Evolutionary conservation across 1,139 yeast species (phyloP).

Genomic region (Yamadazyma triangularis): DNA sequence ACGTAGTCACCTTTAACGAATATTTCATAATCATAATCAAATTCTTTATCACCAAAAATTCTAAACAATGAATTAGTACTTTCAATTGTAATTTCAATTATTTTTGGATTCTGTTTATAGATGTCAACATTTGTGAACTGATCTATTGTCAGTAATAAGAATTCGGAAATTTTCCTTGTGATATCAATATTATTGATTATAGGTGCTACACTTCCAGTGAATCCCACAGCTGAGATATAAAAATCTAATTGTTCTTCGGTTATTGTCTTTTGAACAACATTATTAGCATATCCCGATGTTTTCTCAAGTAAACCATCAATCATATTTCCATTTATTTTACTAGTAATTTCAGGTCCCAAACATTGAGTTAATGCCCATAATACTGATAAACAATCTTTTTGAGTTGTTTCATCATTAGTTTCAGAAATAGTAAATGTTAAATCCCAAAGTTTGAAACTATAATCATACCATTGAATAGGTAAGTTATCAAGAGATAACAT

Average conservation of each 20-base stretch:
- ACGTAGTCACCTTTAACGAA: conserved; percentile 58
- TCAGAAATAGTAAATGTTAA: conserved; percentile 17
- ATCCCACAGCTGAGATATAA: conserved; percentile 38
- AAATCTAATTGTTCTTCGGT: conserved; percentile 19
- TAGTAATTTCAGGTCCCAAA: conserved; percentile 29
- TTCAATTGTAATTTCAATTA: conserved; percentile 48
- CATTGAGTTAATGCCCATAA: conserved; percentile 59
- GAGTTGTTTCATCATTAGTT: conserved; percentile 21
- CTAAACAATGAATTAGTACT: conserved; percentile 67
- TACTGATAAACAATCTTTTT: conserved; percentile 50
- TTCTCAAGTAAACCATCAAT: conserved; percentile 21
- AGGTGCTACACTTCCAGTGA: conserved; percentile 54
- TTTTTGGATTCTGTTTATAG: conserved; percentile 15
- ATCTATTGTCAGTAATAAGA: conserved; percentile 32
- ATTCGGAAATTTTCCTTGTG: conserved; percentile 44
- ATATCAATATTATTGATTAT: conserved; percentile 40
- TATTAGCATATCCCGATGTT: conserved; percentile 10
- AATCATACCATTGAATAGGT: conserved; percentile 35
- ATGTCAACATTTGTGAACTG: conserved; percentile 10
- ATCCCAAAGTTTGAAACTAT: conserved; percentile 35
- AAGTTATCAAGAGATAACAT: conserved; percentile 28
- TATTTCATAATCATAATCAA: conserved; percentile 61
- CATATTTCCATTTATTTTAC: conserved; percentile 20
- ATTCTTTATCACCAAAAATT: conserved; percentile 71
- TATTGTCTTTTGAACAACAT: conserved; percentile 9